phyloP scores from a whole-genome alignment of 2,329 filamentous ascomycete species.

The Trichoderma oligosporum region DNA sequence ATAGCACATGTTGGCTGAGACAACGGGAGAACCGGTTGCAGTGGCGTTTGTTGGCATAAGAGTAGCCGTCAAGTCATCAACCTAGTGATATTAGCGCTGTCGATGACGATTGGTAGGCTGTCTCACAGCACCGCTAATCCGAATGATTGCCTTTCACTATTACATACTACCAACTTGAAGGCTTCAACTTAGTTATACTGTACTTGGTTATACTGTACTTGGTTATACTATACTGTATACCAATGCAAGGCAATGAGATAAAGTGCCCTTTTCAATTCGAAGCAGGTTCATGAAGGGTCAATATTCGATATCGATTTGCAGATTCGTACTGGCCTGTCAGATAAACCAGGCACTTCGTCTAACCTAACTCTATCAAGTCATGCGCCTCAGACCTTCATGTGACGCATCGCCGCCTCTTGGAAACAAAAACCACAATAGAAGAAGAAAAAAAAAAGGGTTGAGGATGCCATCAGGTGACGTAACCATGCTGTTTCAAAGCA shows the following conservation, averaged over 20 bases:
- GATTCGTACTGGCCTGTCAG: background rate
- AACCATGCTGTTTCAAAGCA: background rate
- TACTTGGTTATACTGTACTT: background rate
- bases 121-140: slow-evolving; percentile 11
- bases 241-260: too few relatives aligned
- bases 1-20: slow-evolving; percentile 10
- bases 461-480: slow-evolving; percentile 12
- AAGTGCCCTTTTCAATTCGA: too few relatives aligned
- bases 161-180: too few relatives aligned
- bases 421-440: background rate
- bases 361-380: background rate
- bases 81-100: background rate
- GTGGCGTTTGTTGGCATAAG: background rate
- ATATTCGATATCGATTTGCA: too few relatives aligned
- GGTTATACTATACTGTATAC: background rate
- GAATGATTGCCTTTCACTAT: background rate
- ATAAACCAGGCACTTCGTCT: background rate
- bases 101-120: background rate
- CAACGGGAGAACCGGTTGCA: background rate
- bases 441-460: background rate
- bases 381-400: slow-evolving; percentile 10
- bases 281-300: too few relatives aligned
- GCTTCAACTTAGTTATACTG: too few relatives aligned
- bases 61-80: background rate
- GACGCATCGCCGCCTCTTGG: background rate